Evolutionary conservation across 1,284 basidiomycete genomes (phyloP).

Genomic region (Cerioporus squamosus): DNA sequence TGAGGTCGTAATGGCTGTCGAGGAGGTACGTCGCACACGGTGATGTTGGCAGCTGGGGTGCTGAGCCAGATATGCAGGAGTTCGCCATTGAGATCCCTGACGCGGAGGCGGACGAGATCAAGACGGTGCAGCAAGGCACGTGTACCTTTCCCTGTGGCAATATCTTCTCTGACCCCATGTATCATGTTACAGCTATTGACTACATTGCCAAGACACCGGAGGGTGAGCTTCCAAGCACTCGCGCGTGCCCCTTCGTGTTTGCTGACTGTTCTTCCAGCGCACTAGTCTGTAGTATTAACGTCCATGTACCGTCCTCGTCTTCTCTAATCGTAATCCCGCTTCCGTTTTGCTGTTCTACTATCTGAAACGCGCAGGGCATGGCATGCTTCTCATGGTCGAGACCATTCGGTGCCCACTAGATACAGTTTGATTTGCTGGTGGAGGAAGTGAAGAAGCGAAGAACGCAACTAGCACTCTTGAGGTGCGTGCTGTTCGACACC

Average conservation of each 20-base stretch:
- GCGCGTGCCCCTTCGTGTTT: not conserved
- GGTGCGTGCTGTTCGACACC: not conserved
- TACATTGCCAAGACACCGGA: slow-evolving; percentile 96
- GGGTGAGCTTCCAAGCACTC: slow-evolving; percentile 51
- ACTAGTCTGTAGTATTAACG: slow-evolving; percentile 29
- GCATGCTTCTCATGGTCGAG: slow-evolving; percentile 10
- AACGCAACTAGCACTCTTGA: slow-evolving; percentile 2
- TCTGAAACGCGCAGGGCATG: slow-evolving; percentile 7
- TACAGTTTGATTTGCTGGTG: slow-evolving; percentile 10
- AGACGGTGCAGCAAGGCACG: slow-evolving; percentile 91
- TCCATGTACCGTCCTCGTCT: slow-evolving; percentile 13
- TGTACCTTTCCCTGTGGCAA: slow-evolving; percentile 11
- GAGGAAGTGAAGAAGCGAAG: slow-evolving; percentile 8
- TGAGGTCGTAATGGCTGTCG: slow-evolving; percentile 99
- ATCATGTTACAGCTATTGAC: slow-evolving; percentile 77
- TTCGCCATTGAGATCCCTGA: slow-evolving; percentile 96
- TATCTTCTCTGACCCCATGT: slow-evolving; percentile 1
- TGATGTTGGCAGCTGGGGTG: not conserved
- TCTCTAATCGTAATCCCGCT: slow-evolving; percentile 21
- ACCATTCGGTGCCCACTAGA: slow-evolving; percentile 8
- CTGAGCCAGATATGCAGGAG: slow-evolving; percentile 53
- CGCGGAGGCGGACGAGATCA: slow-evolving; percentile 97
- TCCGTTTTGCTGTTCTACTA: slow-evolving; percentile 8
- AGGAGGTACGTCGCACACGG: slow-evolving; percentile 72
- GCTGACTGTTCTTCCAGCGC: slow-evolving; percentile 23